A percentile compares a stretch with the other conserved stretches of the same genome.
These are phyloP conservation scores for Candida smagusa DNA, from an alignment of 1,139 yeast species.

Conservation along the genomic window DNA sequence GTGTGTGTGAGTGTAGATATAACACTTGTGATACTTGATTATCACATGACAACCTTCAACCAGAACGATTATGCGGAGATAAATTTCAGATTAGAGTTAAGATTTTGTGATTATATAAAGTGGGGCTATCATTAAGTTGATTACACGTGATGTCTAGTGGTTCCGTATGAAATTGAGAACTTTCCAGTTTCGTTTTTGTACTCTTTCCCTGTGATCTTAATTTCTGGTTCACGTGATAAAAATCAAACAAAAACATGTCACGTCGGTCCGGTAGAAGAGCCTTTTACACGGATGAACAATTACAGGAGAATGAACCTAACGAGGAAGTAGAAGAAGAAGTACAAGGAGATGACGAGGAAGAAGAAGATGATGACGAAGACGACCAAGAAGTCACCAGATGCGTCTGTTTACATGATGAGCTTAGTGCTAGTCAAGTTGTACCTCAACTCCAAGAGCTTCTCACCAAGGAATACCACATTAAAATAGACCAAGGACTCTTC, in stretches of 20 bases:
- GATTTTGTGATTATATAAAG: no score
- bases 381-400: constrained; percentile 81
- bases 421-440: constrained; percentile 38
- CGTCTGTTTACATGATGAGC: constrained; percentile 76
- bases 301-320: constrained; percentile 18
- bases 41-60: no score
- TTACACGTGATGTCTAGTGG: no score
- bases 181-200: no score
- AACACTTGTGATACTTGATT: no score
- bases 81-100: no score
- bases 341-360: constrained; percentile 19
- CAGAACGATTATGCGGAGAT: not conserved
- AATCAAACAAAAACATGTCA: constrained; percentile 17
- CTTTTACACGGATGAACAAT: constrained; percentile 16
- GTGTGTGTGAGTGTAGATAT: not conserved
- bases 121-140: no score
- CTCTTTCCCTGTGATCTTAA: no score
- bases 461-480: constrained; percentile 52
- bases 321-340: constrained; percentile 23
- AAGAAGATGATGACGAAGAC: constrained; percentile 39
- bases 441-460: constrained; percentile 44
- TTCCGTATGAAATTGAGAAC: no score
- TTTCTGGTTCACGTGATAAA: not conserved
- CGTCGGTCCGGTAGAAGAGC: constrained; percentile 28
- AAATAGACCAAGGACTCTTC: constrained; percentile 73